Evolutionary conservation across 1,284 basidiomycete species (phyloP).

Genomic region (Sporisorium reilianum): DNA sequence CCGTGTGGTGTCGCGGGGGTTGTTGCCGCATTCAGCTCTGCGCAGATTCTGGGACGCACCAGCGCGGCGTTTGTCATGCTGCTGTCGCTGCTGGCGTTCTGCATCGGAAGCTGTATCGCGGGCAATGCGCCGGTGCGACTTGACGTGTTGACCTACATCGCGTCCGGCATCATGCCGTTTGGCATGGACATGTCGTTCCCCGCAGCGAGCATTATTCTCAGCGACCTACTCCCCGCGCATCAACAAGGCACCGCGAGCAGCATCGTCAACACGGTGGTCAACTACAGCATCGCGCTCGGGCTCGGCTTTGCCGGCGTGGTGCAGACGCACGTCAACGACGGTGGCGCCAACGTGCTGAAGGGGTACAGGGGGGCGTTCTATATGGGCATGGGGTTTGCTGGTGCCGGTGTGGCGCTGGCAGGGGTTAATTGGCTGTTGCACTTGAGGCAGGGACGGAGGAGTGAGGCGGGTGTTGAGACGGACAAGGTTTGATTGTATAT

Average conservation of each 20-base stretch:
- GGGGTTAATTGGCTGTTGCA: slow-evolving; percentile 32
- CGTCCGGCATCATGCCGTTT: slow-evolving; percentile 39
- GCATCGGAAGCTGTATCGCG: slow-evolving; percentile 44
- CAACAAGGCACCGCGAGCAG: slow-evolving; percentile 56
- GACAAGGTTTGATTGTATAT: not conserved
- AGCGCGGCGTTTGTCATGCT: slow-evolving; percentile 49
- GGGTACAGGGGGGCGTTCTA: slow-evolving; percentile 47
- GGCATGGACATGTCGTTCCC: slow-evolving; percentile 61
- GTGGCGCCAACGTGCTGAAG: slow-evolving; percentile 22
- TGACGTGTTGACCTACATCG: slow-evolving; percentile 35
- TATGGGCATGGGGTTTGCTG: slow-evolving; percentile 48
- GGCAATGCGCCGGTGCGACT: slow-evolving; percentile 35
- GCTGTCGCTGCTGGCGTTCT: slow-evolving; percentile 47
- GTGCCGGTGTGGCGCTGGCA: slow-evolving; percentile 34
- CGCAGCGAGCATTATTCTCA: slow-evolving; percentile 51
- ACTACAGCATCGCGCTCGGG: slow-evolving; percentile 58
- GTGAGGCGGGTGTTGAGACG: not conserved
- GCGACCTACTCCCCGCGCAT: slow-evolving; percentile 41
- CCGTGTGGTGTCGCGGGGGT: slow-evolving; percentile 42
- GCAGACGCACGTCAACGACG: slow-evolving; percentile 50
- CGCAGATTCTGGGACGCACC: slow-evolving; percentile 32
- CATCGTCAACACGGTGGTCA: slow-evolving; percentile 60
- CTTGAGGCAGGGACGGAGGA: not conserved
- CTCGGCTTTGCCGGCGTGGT: slow-evolving; percentile 59
- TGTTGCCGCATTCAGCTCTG: slow-evolving; percentile 47